A percentile compares a stretch with the other conserved stretches of the same genome.
Conservation (phyloP, 495 filamentous ascomycete genomes). For the Daldinia vernicosa region DNA sequence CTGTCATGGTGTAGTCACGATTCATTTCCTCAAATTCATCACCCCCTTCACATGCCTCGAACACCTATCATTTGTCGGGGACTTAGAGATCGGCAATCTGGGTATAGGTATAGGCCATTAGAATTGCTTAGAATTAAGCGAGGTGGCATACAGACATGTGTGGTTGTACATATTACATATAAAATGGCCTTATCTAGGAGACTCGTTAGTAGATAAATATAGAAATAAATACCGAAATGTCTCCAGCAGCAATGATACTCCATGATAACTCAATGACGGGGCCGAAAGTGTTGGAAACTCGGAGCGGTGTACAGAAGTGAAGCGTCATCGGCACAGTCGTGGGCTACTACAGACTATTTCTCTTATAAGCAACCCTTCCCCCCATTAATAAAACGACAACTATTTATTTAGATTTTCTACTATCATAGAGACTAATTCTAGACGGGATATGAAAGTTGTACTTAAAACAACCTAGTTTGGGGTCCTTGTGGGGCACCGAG, state of each 20-base stretch:
- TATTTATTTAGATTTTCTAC: no score
- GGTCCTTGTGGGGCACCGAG: no score
- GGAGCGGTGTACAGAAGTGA: background rate
- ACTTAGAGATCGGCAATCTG: background rate
- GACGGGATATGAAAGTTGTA: no score
- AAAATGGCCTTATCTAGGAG: conserved; percentile 1
- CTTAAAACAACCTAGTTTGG: no score
- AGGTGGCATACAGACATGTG: conserved; percentile 1
- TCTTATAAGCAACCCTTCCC: background rate
- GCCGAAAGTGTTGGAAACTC: background rate
- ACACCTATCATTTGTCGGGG: background rate
- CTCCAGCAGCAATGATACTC: background rate
- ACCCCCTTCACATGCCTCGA: background rate
- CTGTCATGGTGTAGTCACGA: background rate
- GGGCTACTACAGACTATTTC: background rate
- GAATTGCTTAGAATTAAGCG: background rate
- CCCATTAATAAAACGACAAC: background rate
- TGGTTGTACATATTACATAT: conserved; percentile 2
- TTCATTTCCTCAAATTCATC: background rate
- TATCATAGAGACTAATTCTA: no score
- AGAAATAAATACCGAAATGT: background rate
- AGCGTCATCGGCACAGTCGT: background rate
- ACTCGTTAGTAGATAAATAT: conserved; percentile 1
- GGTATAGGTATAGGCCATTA: conserved; percentile 3
- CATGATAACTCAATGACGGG: background rate